Evolutionary conservation across 1,284 basidiomycete species (phyloP).

Genomic region (Pholiota adiposa): DNA sequence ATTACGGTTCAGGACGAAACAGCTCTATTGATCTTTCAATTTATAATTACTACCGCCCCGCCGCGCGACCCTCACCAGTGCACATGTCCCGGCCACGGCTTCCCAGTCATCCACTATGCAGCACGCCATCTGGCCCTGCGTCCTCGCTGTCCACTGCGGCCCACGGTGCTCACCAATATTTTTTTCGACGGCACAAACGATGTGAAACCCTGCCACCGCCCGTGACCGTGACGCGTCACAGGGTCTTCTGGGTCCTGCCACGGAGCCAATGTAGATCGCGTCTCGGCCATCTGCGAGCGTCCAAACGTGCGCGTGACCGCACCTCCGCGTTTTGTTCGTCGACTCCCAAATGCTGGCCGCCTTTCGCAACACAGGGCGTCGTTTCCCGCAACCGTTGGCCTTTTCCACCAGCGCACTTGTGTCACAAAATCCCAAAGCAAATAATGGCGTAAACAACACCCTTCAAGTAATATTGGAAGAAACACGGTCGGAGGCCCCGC

Average conservation of each 20-base stretch:
- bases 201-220: not conserved
- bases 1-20: constrained; percentile 34
- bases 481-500: too few relatives aligned
- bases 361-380: constrained; percentile 14
- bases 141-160: not conserved
- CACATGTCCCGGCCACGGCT: not conserved
- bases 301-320: constrained; percentile 1
- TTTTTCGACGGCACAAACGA: not conserved
- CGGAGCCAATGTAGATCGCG: constrained; percentile 24
- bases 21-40: not conserved
- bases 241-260: constrained; percentile 19
- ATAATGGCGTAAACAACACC: too few relatives aligned
- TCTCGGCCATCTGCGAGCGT: constrained; percentile 22
- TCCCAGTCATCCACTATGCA: not conserved
- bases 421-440: too few relatives aligned
- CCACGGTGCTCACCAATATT: not conserved
- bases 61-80: not conserved
- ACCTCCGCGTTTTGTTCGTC: constrained; percentile 10
- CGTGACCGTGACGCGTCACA: constrained; percentile 21
- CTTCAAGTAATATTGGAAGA: too few relatives aligned
- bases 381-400: constrained; percentile 9
- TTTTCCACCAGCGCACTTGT: constrained; percentile 12
- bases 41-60: constrained; percentile 14
- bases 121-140: not conserved
- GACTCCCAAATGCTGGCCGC: constrained; percentile 17